Base-by-base conservation (phyloP, 768 basidiomycete genomes). In the Suillus variegatus region DNA sequence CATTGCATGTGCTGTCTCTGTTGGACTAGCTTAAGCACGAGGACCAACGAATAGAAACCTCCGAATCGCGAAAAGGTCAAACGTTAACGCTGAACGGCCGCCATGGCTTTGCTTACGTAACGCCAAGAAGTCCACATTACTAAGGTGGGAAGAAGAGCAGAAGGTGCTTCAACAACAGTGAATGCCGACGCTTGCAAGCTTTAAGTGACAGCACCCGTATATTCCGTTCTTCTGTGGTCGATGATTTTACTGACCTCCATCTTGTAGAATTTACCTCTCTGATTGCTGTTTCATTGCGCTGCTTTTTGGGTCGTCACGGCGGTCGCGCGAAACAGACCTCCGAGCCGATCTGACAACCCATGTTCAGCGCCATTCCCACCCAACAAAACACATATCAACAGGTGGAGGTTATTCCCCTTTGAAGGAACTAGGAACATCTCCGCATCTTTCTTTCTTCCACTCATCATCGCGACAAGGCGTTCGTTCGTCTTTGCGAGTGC, bases 351-450 rank as follows among this genome's bases (percentile, higher is more conserved):
- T 64, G 65, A 64, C 68, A 64, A 41, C 52, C 25, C 60, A 57
- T 66, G 38, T 28, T 47, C 62, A 64, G 20, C 35, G 18, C 20
- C 36, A 63, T 68, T 69, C 68, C 64, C 67, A 68, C 67, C 65
- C 32, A 62, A 57, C 70, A 66, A 73, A 73, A 71, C 55, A 73
- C 55, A 58, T 52, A 63, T 60, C 72, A 69, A 69, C 69, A 67
- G 38, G 57, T 28, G 13, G 35, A 32, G 22, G 41, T 38, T 60
- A 60, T 60, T 62, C 51, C 56, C 35, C 32, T 65, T 61, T 67
- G 54, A 51, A 54, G 52, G 52, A 51, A 51, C 25, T 54, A 54
- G 28, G 52, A 54, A 35, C 54, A 49, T 28, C 47, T 43, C 38
- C 60, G 54, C 46, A 35, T 46, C 60, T 46, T 52, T 62, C 64